phyloP scores from a whole-genome alignment of 306 rosid species.

The Begonia loranthoides region DNA sequence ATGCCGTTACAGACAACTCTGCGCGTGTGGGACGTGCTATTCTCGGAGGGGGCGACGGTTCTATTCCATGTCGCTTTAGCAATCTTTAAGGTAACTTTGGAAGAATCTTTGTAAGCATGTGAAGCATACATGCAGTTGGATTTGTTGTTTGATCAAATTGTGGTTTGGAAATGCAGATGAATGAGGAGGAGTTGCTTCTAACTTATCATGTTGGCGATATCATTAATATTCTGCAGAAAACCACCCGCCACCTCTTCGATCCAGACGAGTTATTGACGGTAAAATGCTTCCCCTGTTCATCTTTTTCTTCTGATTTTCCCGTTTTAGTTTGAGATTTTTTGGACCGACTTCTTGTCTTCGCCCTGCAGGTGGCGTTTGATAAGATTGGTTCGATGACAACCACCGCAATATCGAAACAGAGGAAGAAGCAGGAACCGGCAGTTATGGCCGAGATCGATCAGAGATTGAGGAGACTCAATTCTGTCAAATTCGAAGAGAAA shows the following conservation, averaged over 20 bases:
- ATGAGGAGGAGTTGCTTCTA: conserved; percentile 65
- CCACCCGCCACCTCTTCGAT: conserved; percentile 85
- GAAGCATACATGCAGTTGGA: too few species aligned
- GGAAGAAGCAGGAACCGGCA: conserved; percentile 96
- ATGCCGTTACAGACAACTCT: conserved; percentile 48
- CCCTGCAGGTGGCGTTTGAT: conserved; percentile 86
- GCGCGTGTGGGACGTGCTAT: conserved; percentile 95
- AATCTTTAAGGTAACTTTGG: conserved; percentile 57
- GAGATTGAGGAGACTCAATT: conserved; percentile 65
- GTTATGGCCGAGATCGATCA: conserved; percentile 92
- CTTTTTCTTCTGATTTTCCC: neutral
- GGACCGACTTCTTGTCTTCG: neutral
- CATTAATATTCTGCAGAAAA: conserved; percentile 61
- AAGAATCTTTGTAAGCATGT: neutral
- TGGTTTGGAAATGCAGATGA: conserved; percentile 57
- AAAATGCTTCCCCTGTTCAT: conserved; percentile 4
- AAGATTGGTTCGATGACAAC: conserved; percentile 91
- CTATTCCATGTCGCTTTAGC: conserved; percentile 88
- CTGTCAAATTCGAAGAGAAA: conserved; percentile 39
- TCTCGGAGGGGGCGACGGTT: conserved; percentile 91
- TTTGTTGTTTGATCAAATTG: neutral
- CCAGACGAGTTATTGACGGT: conserved; percentile 92
- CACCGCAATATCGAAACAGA: conserved; percentile 74
- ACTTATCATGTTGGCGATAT: conserved; percentile 91
- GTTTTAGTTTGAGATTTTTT: neutral